These are phyloP conservation scores for Phytophthora quininea DNA, from an alignment of 352 stramenopile species.

Conservation along the genomic window DNA sequence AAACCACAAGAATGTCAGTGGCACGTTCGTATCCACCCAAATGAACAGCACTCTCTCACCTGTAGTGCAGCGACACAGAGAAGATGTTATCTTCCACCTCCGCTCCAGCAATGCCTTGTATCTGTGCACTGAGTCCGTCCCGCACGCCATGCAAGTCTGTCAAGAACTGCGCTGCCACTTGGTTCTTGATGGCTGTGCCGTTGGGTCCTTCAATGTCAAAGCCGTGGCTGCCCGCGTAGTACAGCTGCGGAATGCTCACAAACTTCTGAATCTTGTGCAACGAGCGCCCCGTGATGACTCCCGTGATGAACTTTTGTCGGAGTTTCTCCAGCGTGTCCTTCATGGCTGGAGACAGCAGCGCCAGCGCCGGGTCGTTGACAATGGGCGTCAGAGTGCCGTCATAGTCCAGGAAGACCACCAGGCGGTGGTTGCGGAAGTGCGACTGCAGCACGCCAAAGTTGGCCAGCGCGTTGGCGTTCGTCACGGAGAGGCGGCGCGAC, in stretches of 20 bases:
- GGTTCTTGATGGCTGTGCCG: constrained; percentile 85
- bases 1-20: constrained; percentile 9
- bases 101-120: constrained; percentile 60
- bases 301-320: constrained; percentile 82
- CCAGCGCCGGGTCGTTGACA: constrained; percentile 84
- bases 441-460: constrained; percentile 68
- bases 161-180: constrained; percentile 81
- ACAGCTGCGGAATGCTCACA: constrained; percentile 85
- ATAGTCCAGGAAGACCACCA: constrained; percentile 91
- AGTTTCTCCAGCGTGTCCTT: constrained; percentile 80
- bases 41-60: constrained; percentile 40
- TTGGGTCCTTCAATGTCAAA: constrained; percentile 90
- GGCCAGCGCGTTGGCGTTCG: constrained; percentile 71
- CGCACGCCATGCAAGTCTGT: constrained; percentile 64
- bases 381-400: constrained; percentile 91
- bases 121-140: constrained; percentile 49
- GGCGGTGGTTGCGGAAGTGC: constrained; percentile 56
- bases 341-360: constrained; percentile 68
- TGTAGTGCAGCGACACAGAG: constrained; percentile 89
- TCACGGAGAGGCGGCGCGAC: constrained; percentile 61
- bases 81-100: constrained; percentile 92
- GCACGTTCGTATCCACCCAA: background rate
- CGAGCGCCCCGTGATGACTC: constrained; percentile 86
- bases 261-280: constrained; percentile 91
- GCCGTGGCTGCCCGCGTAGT: constrained; percentile 90